These are phyloP conservation scores for Drechslera avenae DNA, from an alignment of 2,329 filamentous ascomycete species.

Conservation along the genomic window DNA sequence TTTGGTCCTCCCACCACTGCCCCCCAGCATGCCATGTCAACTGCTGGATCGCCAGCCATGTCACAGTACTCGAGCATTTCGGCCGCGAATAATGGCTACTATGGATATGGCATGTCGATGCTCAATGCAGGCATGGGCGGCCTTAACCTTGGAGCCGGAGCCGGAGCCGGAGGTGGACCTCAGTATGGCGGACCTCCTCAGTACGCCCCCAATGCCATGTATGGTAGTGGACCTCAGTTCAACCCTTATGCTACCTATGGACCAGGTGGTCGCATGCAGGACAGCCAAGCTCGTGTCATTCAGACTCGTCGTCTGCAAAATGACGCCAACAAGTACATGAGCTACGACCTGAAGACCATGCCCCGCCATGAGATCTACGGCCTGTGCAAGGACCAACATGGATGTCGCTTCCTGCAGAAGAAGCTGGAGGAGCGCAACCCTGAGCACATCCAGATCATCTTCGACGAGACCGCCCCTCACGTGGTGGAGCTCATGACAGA, in stretches of 20 bases:
- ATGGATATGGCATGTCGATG: conserved; percentile 64
- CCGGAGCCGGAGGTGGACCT: conserved; percentile 30
- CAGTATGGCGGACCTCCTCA: conserved; percentile 46
- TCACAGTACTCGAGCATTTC: conserved; percentile 40
- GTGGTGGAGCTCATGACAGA: conserved; percentile 98
- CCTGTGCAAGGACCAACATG: conserved; percentile 97
- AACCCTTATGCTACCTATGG: conserved; percentile 46
- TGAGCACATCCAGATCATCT: conserved; percentile 89
- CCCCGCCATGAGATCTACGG: conserved; percentile 78
- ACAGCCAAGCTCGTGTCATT: conserved; percentile 77
- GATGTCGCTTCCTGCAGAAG: conserved; percentile 94
- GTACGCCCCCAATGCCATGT: conserved; percentile 33
- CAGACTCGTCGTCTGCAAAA: conserved; percentile 76
- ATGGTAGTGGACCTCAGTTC: conserved; percentile 29
- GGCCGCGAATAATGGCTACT: conserved; percentile 47
- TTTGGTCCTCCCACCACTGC: conserved; percentile 70
- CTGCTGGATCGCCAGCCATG: conserved; percentile 38
- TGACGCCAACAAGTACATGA: conserved; percentile 74
- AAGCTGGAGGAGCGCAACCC: conserved; percentile 89
- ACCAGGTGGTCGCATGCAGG: conserved; percentile 62
- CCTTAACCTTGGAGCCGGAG: conserved; percentile 50
- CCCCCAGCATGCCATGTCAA: conserved; percentile 27
- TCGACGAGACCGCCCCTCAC: conserved; percentile 88
- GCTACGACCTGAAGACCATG: conserved; percentile 79
- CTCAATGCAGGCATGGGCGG: conserved; percentile 71